Percentiles rank a stretch among this genome's conserved stretches.
These are phyloP conservation scores for Theileria luwenshuni DNA, from an alignment of 169 alveolate species.

Conservation along the genomic window DNA sequence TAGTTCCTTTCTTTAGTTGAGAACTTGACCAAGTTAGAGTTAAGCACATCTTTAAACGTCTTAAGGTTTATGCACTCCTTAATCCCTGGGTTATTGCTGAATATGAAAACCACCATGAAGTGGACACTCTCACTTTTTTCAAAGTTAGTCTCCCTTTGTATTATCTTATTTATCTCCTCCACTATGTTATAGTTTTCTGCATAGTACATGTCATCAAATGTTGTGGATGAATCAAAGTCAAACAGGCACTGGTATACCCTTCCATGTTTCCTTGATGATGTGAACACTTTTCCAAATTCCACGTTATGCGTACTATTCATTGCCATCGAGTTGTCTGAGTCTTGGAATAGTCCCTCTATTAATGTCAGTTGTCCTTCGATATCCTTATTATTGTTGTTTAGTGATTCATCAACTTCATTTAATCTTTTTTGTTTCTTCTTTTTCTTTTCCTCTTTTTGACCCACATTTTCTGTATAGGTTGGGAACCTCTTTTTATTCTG, in stretches of 20 bases:
- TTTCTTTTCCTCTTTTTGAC: too few species aligned
- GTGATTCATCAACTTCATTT: neutral
- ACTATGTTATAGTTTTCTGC: conserved; percentile 9
- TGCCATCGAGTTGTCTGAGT: neutral
- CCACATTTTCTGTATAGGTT: too few species aligned
- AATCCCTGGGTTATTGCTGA: conserved; percentile 8
- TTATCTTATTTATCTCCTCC: conserved; percentile 3
- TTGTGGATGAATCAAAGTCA: conserved; percentile 40
- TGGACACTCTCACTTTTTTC: conserved; percentile 13
- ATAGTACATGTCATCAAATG: conserved; percentile 24
- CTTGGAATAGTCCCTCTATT: neutral
- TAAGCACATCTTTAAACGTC: conserved; percentile 51
- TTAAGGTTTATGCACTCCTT: conserved; percentile 45
- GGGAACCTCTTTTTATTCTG: too few species aligned
- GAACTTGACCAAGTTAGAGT: conserved; percentile 27
- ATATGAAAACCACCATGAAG: conserved; percentile 38
- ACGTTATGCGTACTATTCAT: neutral
- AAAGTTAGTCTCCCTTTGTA: conserved; percentile 10
- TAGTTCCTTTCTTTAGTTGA: neutral
- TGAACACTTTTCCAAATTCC: conserved; percentile 41
- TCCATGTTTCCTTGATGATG: conserved; percentile 48
- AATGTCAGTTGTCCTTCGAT: neutral
- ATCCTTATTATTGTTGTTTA: too few species aligned
- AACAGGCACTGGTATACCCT: conserved; percentile 48
- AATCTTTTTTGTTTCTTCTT: neutral